These are phyloP conservation scores for Pyrus bretschneideri DNA, from an alignment of 306 rosid species.

Conservation along the genomic window DNA sequence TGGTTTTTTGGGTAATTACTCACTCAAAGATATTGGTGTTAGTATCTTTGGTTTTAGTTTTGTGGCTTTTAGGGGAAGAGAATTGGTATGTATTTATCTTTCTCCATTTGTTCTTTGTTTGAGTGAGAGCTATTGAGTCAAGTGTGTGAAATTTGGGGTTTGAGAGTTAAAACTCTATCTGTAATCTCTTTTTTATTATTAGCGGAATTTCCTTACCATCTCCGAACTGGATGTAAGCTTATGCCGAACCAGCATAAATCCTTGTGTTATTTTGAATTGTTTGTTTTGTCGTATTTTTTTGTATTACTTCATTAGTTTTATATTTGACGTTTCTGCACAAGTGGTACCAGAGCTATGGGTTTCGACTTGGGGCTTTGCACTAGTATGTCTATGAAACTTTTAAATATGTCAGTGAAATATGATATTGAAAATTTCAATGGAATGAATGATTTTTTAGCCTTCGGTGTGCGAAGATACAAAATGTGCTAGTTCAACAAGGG, in stretches of 20 bases:
- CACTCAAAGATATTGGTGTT: too few species aligned
- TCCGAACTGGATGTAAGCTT: accelerated
- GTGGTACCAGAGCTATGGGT: background rate
- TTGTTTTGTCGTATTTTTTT: background rate
- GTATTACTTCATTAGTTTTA: too few species aligned
- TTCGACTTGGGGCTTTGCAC: too few species aligned
- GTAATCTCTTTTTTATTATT: background rate
- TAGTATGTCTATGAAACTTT: background rate
- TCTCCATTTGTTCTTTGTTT: too few species aligned
- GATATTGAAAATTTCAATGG: background rate
- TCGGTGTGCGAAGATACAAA: background rate
- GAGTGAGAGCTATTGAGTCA: too few species aligned
- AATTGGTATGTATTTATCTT: too few species aligned
- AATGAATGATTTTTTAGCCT: background rate
- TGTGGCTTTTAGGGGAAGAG: too few species aligned
- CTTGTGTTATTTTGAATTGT: background rate
- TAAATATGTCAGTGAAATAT: background rate
- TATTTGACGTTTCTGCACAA: background rate
- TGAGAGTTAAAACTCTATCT: background rate
- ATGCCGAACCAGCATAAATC: too few species aligned
- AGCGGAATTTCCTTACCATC: too few species aligned
- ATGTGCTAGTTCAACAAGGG: background rate
- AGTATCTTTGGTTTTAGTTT: too few species aligned
- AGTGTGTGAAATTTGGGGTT: background rate
- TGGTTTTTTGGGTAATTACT: too few species aligned